Percentiles rank a stretch among this genome's conserved stretches.
Evolutionary conservation across 2,329 filamentous ascomycete genomes (phyloP).

Genomic region (Trichoderma semiorbis): DNA sequence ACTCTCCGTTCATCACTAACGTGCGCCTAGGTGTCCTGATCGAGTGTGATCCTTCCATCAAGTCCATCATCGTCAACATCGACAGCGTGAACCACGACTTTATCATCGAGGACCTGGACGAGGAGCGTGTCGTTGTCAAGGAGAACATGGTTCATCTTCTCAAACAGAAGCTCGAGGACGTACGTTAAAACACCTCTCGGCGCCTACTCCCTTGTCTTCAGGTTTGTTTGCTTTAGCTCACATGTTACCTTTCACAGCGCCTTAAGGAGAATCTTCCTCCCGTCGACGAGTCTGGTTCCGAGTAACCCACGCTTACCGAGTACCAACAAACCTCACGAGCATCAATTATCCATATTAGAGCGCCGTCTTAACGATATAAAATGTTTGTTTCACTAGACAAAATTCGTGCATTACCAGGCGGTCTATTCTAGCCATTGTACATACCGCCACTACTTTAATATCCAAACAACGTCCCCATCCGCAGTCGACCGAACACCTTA

Average conservation of each 20-base stretch:
- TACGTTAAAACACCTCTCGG: conserved; percentile 35
- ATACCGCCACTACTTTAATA: neutral
- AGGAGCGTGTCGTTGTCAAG: conserved; percentile 71
- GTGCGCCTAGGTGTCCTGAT: conserved; percentile 61
- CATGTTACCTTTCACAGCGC: conserved; percentile 33
- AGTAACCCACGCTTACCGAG: conserved; percentile 28
- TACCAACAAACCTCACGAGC: neutral
- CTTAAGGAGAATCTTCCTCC: conserved; percentile 51
- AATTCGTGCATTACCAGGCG: neutral
- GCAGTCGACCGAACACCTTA: conserved; percentile 35
- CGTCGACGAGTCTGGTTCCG: conserved; percentile 51
- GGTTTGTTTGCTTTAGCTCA: conserved; percentile 1
- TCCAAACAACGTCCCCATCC: neutral
- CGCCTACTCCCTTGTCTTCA: neutral
- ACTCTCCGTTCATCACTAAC: neutral
- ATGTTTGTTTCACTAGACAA: neutral
- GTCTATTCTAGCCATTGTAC: neutral
- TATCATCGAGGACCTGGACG: conserved; percentile 78
- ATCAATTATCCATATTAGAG: too few species aligned
- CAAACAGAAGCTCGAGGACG: conserved; percentile 66
- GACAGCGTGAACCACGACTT: conserved; percentile 67
- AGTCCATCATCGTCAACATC: conserved; percentile 77
- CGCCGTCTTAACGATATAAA: neutral
- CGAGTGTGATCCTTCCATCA: conserved; percentile 82
- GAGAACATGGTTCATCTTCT: conserved; percentile 66